Evolutionary conservation across 495 filamentous ascomycete species (phyloP), one percentile per base, ranked within the genome.

Genomic region (Penicillium subrubescens): DNA sequence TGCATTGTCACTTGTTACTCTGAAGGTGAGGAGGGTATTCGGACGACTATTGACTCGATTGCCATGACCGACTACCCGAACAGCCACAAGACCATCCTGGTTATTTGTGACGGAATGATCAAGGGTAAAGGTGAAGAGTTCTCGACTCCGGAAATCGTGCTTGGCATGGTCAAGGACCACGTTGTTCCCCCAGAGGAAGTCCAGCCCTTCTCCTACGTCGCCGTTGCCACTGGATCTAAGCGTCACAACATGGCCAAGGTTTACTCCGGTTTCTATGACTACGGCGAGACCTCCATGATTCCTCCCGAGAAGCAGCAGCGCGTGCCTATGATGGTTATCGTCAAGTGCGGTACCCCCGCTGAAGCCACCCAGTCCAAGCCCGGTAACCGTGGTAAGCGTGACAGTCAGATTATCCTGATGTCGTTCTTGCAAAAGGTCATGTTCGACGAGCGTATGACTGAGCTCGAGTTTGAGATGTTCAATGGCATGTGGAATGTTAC

Each of bases 381-480:
- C 2, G 96, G 96, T 62, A 99, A 99, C 75, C 87, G 96, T 68
- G 96, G 96, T 70, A 99, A 99, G 81, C 90, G 96, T 74, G 96
- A 99, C 83, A 94, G 91, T 79, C 96, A 99, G 77, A 97, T 99
- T 73, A 94, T 99, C 68, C 79, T 99, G 54, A 99, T 99, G 96
- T 96, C 93, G 21, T 99, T 99, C 85, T 81, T 99, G 69, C 96
- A 99, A 76, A 99, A 99, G 79, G 95, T 99, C 66, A 99, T 99
- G 96, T 99, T 99, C 73, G 96, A 99, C 74, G 96, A 99, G 77
- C 91, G 96, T 41, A 99, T 99, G 96, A 98, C 96, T 5, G 94
- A 99, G 73, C 87, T 99, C n/a, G 96, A 99, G 73, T 99, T 93
- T 68, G 96, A 99, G 72, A 98, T 99, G 91, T 98, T 98, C 81